Conservation (phyloP, 1,139 yeast species). For the Wickerhamomyces sp. region DNA sequence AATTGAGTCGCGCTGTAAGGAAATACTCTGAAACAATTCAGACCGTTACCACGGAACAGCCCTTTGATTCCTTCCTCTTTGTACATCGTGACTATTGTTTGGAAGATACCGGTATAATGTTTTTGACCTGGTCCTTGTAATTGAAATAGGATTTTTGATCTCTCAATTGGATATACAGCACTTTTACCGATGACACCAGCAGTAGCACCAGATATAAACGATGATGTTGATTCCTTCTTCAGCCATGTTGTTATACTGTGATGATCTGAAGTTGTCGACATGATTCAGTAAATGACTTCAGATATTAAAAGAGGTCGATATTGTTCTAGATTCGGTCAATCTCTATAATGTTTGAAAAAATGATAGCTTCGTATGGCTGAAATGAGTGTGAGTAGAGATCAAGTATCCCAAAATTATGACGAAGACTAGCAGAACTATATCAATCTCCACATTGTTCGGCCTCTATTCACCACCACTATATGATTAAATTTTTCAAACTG, state of each 20-base stretch:
- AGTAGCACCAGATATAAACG: conserved; percentile 69
- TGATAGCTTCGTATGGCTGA: too few species aligned
- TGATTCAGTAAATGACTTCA: too few species aligned
- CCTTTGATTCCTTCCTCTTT: conserved; percentile 88
- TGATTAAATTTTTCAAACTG: too few species aligned
- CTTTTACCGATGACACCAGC: conserved; percentile 95
- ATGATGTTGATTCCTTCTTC: conserved; percentile 49
- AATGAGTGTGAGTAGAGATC: too few species aligned
- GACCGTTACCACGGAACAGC: conserved; percentile 81
- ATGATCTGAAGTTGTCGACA: conserved; percentile 2
- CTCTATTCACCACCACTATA: too few species aligned
- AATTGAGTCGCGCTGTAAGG: conserved; percentile 97
- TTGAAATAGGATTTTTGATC: conserved; percentile 89
- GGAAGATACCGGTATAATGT: conserved; percentile 69
- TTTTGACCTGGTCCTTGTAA: conserved; percentile 72
- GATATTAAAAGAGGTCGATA: too few species aligned
- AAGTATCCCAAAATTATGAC: too few species aligned
- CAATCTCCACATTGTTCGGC: too few species aligned
- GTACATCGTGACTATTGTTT: conserved; percentile 76
- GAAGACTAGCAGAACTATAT: too few species aligned
- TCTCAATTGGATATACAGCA: conserved; percentile 89
- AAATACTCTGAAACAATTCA: conserved; percentile 83
- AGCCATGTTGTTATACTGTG: conserved; percentile 23
- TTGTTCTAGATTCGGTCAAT: too few species aligned
- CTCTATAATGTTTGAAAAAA: too few species aligned